phyloP scores from a whole-genome alignment of 108 stramenopile genomes.

The Stephanodiscus minutulus region DNA sequence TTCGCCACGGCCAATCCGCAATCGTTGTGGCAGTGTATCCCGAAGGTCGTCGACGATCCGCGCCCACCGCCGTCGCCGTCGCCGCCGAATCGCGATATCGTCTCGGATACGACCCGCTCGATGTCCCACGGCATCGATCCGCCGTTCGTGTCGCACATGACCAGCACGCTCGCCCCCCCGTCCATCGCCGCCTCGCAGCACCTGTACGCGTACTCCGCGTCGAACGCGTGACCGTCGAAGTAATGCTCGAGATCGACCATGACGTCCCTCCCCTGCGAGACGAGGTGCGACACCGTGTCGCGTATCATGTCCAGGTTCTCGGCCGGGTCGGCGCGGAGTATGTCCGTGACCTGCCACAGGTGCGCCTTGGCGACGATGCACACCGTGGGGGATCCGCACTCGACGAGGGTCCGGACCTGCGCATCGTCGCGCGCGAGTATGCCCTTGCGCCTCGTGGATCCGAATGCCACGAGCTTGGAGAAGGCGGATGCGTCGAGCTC shows the following conservation, averaged over 20 bases:
- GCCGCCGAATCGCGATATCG: constrained; percentile 51
- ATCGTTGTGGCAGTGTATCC: constrained; percentile 94
- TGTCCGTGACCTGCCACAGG: constrained; percentile 91
- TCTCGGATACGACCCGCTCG: constrained; percentile 46
- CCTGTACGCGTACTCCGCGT: constrained; percentile 70
- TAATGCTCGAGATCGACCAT: constrained; percentile 94
- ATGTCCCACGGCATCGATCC: constrained; percentile 93
- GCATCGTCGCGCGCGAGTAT: constrained; percentile 68
- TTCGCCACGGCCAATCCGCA: constrained; percentile 95
- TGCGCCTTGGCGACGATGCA: constrained; percentile 94
- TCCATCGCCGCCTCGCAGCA: constrained; percentile 83
- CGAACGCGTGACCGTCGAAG: constrained; percentile 87
- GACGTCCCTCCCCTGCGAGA: constrained; percentile 54
- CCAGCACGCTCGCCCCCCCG: constrained; percentile 83
- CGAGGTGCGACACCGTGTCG: constrained; percentile 82
- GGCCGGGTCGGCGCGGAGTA: constrained; percentile 79
- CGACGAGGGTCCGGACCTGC: constrained; percentile 80
- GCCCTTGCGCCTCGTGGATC: constrained; percentile 84
- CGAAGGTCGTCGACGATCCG: constrained; percentile 52
- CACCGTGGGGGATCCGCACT: constrained; percentile 73
- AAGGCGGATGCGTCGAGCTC: constrained; percentile 55
- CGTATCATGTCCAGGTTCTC: constrained; percentile 92
- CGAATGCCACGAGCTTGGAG: constrained; percentile 87
- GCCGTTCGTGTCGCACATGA: constrained; percentile 96
- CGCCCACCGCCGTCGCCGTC: constrained; percentile 1